These are phyloP conservation scores for Arachis hypogaea DNA, from an alignment of 306 rosid genomes.

Conservation along the genomic window DNA sequence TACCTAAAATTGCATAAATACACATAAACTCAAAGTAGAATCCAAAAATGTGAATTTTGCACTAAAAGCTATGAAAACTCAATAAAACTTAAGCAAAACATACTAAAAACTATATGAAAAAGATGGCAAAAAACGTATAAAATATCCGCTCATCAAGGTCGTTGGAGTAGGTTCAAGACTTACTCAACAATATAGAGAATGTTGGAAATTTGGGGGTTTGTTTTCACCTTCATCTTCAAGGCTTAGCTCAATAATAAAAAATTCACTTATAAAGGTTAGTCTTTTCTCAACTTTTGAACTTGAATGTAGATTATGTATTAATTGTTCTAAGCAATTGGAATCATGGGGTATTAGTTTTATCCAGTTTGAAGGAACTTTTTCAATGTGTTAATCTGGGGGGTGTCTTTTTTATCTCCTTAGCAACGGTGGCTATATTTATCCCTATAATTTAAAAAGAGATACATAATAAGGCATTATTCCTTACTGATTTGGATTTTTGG, in stretches of 20 bases:
- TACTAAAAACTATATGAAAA: too few species aligned
- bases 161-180: constrained; percentile 95
- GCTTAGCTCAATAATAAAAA: constrained; percentile 82
- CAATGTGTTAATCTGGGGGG: too few species aligned
- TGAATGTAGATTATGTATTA: not conserved
- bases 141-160: constrained; percentile 44
- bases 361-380: constrained; percentile 4
- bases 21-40: too few species aligned
- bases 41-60: too few species aligned
- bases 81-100: too few species aligned
- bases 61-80: too few species aligned
- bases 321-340: not conserved
- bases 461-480: not conserved
- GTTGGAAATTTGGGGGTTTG: constrained; percentile 98
- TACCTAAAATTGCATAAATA: too few species aligned
- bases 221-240: constrained; percentile 71
- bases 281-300: not conserved
- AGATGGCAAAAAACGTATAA: too few species aligned
- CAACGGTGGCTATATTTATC: too few species aligned
- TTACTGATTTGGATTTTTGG: constrained; percentile 14
- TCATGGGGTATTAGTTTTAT: not conserved
- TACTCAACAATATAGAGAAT: constrained; percentile 96
- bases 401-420: too few species aligned
- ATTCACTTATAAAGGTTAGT: constrained; percentile 77
- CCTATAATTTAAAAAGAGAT: too few species aligned